Base-by-base conservation (phyloP, 2,329 filamentous ascomycete species). In the Thelonectria rubi region DNA sequence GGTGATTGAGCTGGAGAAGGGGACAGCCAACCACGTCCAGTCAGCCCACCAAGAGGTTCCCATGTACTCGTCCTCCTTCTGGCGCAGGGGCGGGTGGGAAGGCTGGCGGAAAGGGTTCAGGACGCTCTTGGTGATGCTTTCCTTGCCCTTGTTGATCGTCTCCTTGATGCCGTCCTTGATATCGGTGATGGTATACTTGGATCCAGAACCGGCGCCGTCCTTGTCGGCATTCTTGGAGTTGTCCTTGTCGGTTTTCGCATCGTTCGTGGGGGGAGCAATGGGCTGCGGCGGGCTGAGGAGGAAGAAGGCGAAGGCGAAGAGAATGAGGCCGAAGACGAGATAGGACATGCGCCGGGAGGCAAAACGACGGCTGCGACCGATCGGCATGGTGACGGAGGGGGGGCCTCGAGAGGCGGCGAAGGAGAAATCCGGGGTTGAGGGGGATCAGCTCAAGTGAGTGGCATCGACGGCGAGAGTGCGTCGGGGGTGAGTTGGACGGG, bases 1-100 rank as follows among this genome's bases (percentile, higher is more conserved):
- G 0, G 86, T 89, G 60, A 95, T 83, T 15, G 88, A 86, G 45
- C 89, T 93, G 17, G 93, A 97, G 76, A 97, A 98, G 3, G 94
- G 92, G 55, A 79, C 79, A 63, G 91, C 91, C 70, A 92, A 84
- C 93, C 94, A 98, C 74, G 90, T 92, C 88, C 91, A 96, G 76
- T 97, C 89, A 65, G 87, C 89, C 78, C 93, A 92, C 94, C 94
- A 98, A 62, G 88, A 89, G 34, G 91, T 89, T 63, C 91, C 91
- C 51, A 89, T 91, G 73, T 86, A 89, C 5, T 90, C 91, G 73
- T 92, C 94, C 75, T 94, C 92, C 65, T 88, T 86, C 75, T 94
- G 90, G 55, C 88, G 84, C 3, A 89, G 86, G 17, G 91, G 91
- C 63, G 88, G 85, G 75, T 96, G 92, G 11, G 88, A 84, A 18